Evolutionary conservation across 208 protist species (phyloP).

Genomic region (Acanthamoeba royreba): DNA sequence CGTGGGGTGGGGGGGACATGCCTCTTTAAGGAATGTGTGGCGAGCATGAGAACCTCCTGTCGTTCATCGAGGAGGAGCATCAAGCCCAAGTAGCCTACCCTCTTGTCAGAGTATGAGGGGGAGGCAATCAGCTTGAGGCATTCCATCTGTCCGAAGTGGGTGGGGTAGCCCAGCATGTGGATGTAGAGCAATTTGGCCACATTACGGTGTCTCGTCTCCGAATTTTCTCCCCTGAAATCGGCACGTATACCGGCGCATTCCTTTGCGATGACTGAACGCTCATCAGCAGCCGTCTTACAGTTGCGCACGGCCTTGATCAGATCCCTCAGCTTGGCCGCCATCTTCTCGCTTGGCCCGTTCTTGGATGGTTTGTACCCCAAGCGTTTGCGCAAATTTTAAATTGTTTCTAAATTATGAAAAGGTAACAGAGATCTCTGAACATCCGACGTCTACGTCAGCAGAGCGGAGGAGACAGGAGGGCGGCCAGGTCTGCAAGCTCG

Average conservation of each 20-base stretch:
- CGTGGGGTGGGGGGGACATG: slow-evolving; percentile 7
- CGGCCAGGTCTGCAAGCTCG: neutral
- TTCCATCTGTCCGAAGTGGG: slow-evolving; percentile 92
- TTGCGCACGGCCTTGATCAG: slow-evolving; percentile 94
- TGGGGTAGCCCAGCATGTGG: slow-evolving; percentile 92
- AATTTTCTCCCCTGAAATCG: slow-evolving; percentile 89
- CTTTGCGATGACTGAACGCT: slow-evolving; percentile 93
- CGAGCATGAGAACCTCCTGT: slow-evolving; percentile 87
- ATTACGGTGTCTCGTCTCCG: slow-evolving; percentile 93
- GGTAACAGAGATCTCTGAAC: no score
- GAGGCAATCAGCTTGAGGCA: slow-evolving; percentile 90
- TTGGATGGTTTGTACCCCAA: no score
- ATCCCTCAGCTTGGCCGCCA: slow-evolving; percentile 87
- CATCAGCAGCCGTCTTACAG: slow-evolving; percentile 95
- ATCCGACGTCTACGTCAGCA: no score
- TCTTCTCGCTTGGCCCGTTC: no score
- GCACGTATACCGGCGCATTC: slow-evolving; percentile 94
- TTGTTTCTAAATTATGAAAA: no score
- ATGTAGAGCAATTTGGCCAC: slow-evolving; percentile 96
- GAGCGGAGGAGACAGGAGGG: no score
- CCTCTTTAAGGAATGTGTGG: slow-evolving; percentile 87
- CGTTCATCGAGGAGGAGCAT: slow-evolving; percentile 90
- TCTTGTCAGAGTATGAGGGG: slow-evolving; percentile 86
- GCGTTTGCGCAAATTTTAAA: no score
- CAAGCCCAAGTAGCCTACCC: slow-evolving; percentile 90